Evolutionary conservation across 768 basidiomycete genomes (phyloP), one percentile per base, ranked within the genome.

Genomic region (Mycena sanguinolenta): DNA sequence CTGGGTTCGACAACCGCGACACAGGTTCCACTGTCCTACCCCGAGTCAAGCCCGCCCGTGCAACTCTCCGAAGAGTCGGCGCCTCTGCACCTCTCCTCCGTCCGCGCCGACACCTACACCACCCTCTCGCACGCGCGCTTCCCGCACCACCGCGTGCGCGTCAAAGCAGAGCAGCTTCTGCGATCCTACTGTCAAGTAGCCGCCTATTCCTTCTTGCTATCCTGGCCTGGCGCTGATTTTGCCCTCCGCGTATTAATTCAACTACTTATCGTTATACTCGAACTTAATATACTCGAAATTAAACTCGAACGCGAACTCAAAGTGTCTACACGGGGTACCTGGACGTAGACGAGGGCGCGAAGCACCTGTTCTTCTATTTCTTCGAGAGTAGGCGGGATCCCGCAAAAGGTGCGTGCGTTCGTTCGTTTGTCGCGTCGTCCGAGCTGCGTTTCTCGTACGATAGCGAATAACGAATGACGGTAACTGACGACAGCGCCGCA

Each of bases 291-390:
- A n/a, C n/a, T n/a, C n/a, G n/a, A n/a, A n/a, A n/a, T n/a, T n/a
- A n/a, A n/a, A n/a, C n/a, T n/a, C n/a, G n/a, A n/a, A n/a, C n/a
- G n/a, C n/a, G 23, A 65, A 8, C n/a, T 46, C n/a, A 27, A 63
- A 84, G 83, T 57, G 80, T 79, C 16, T 85, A 81, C 63, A 83
- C 82, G 30, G 82, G 83, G 10, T 84, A 83, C 67, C 32, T 34
- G 6, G 32, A 34, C 10, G 10, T 34, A 34, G 10, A 34, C 32
- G 78, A 79, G 25, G 89, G 90, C 58, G 88, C 89, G 25, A 86
- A 89, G 63, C 90, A 91, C 71, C 63, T 91, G 46, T 91, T 90
- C 79, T 92, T 93, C 81, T 92, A 92, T 79, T 93, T 93, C 80
- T 93, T 93, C 77, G 91, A 93, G 79, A 90, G 88, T 70, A 81